A percentile compares a stretch with the other conserved stretches of the same genome.
Evolutionary conservation across 352 stramenopile genomes (phyloP).

Genomic region (Phytopythium cucurbitacearum): DNA sequence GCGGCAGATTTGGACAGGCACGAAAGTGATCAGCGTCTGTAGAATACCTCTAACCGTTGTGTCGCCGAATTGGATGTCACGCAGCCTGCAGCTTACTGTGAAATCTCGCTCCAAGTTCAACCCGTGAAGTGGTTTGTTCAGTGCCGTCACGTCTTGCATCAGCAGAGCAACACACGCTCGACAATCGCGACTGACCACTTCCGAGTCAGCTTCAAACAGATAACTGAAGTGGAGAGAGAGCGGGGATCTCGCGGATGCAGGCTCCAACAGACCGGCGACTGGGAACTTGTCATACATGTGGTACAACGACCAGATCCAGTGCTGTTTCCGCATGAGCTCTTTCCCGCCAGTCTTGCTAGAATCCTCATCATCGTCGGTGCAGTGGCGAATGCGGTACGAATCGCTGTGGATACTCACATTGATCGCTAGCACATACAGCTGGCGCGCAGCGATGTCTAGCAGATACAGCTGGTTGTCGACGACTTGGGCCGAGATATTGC

Average conservation of each 20-base stretch:
- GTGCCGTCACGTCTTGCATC: conserved; percentile 28
- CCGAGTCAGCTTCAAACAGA: background rate
- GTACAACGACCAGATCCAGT: conserved; percentile 33
- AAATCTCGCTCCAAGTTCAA: conserved; percentile 22
- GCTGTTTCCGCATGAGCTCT: background rate
- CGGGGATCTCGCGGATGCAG: background rate
- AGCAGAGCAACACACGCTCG: conserved; percentile 6
- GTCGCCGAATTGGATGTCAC: conserved; percentile 1
- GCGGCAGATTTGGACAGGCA: conserved; percentile 72
- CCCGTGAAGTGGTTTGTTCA: conserved; percentile 35
- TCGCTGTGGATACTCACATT: conserved; percentile 43
- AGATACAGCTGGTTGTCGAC: conserved; percentile 25
- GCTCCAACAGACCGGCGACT: conserved; percentile 19
- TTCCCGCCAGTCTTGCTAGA: background rate
- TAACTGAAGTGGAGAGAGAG: too few relatives aligned
- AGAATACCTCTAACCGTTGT: conserved; percentile 26
- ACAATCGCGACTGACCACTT: background rate
- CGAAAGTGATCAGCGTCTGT: conserved; percentile 48
- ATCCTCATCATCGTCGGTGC: background rate
- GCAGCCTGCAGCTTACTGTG: conserved; percentile 3
- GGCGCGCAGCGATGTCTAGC: conserved; percentile 7
- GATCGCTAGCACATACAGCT: conserved; percentile 13
- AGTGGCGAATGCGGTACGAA: conserved; percentile 42
- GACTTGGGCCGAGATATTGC: too few relatives aligned
- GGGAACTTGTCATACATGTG: conserved; percentile 67